A percentile compares a stretch with the other conserved stretches of the same genome.
Evolutionary conservation across 768 basidiomycete species (phyloP).

Genomic region (Omphalotus guepiniiformis): DNA sequence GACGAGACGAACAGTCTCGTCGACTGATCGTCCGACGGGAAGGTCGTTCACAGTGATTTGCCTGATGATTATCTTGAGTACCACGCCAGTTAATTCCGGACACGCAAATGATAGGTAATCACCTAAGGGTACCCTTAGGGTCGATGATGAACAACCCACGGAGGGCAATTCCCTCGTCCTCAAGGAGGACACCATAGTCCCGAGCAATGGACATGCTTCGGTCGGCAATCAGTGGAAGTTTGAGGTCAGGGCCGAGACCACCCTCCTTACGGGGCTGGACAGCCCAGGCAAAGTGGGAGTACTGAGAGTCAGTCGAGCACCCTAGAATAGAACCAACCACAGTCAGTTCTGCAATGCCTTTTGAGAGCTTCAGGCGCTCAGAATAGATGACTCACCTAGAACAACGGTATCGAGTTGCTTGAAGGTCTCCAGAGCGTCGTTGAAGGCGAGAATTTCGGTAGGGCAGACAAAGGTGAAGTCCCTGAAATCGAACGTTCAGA

Average conservation of each 20-base stretch:
- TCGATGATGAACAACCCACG: constrained; percentile 87
- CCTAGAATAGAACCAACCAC: constrained; percentile 30
- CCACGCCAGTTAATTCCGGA: background rate
- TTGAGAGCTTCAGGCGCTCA: background rate
- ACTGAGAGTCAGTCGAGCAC: constrained; percentile 88
- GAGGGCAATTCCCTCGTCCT: constrained; percentile 84
- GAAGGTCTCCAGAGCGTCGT: constrained; percentile 78
- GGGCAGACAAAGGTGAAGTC: constrained; percentile 91
- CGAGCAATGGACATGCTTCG: constrained; percentile 73
- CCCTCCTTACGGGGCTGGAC: constrained; percentile 78
- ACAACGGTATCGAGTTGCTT: constrained; percentile 68
- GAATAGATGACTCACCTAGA: constrained; percentile 46
- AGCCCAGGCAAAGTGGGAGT: constrained; percentile 85
- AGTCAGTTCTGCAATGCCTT: background rate
- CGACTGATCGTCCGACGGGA: constrained; percentile 92
- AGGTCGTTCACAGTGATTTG: constrained; percentile 91
- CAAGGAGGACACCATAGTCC: constrained; percentile 85
- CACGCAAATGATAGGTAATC: constrained; percentile 12
- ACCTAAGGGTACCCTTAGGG: constrained; percentile 74
- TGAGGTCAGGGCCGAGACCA: constrained; percentile 85
- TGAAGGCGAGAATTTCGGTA: constrained; percentile 96
- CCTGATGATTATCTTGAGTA: constrained; percentile 27
- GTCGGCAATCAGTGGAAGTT: constrained; percentile 81
- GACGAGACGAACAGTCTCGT: constrained; percentile 86
- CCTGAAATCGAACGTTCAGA: constrained; percentile 32